phyloP scores from a whole-genome alignment of 202 grass and related monocot genomes.

The Carex arenaria region DNA sequence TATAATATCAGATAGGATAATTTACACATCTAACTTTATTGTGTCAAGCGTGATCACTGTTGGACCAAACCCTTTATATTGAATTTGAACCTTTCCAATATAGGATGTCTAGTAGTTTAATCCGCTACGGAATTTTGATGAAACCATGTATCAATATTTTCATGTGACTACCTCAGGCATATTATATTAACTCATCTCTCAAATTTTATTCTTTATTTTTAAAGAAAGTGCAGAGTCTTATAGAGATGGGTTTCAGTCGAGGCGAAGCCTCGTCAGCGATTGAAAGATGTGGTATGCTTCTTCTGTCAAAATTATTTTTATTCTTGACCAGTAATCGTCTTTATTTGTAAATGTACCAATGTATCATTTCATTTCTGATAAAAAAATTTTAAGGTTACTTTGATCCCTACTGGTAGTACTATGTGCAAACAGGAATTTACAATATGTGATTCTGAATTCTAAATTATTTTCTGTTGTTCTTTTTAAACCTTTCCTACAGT shows the following conservation, averaged over 20 bases:
- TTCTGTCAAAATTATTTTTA: neutral
- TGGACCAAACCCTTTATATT: neutral
- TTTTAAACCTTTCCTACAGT: neutral
- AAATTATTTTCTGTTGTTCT: neutral
- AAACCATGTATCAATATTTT: neutral
- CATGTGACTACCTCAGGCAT: neutral
- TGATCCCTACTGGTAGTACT: neutral
- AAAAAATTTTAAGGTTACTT: neutral
- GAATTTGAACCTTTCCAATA: neutral
- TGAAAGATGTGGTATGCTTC: slow-evolving; percentile 68
- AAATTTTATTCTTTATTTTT: neutral
- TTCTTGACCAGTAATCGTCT: neutral
- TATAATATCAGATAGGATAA: neutral
- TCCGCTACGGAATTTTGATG: neutral
- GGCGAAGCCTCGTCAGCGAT: slow-evolving; percentile 47
- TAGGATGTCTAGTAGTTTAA: neutral
- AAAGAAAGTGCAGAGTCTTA: slow-evolving; percentile 37
- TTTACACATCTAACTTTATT: neutral
- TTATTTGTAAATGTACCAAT: no score
- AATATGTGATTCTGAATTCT: neutral
- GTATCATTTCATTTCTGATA: neutral
- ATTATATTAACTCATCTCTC: neutral
- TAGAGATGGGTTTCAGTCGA: slow-evolving; percentile 65
- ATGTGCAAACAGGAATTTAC: neutral
- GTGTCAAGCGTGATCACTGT: neutral